phyloP scores from a whole-genome alignment of 257 asterid species.

The Penstemon barbatus region DNA sequence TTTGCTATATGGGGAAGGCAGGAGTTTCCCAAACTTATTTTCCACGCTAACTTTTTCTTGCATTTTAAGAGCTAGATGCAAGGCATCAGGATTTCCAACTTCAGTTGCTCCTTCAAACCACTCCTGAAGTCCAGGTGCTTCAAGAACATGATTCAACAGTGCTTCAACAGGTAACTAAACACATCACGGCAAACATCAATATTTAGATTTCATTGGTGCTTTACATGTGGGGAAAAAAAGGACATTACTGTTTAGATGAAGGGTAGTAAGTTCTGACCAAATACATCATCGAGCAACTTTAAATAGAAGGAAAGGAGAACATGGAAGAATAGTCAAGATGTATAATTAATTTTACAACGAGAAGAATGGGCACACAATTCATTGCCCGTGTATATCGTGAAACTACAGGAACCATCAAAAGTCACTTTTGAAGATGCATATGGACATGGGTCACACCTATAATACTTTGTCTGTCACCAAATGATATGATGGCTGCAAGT shows the following conservation, averaged over 20 bases:
- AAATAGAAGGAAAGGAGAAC: neutral
- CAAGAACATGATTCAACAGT: slow-evolving; percentile 60
- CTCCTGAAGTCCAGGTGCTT: slow-evolving; percentile 80
- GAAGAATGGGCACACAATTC: neutral
- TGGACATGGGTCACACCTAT: neutral
- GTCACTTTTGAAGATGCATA: neutral
- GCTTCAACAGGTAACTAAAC: slow-evolving; percentile 71
- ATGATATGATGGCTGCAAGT: neutral
- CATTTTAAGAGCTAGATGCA: slow-evolving; percentile 74
- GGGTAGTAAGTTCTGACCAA: slow-evolving; percentile 14
- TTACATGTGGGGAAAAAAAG: no score
- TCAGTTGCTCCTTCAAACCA: slow-evolving; percentile 80
- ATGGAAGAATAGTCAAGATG: slow-evolving; percentile 3
- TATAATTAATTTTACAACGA: neutral
- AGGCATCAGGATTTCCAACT: slow-evolving; percentile 89
- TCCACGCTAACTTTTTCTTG: slow-evolving; percentile 59
- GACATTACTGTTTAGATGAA: slow-evolving; percentile 29
- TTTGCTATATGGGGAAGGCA: slow-evolving; percentile 74
- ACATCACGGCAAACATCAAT: slow-evolving; percentile 28
- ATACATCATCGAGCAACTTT: slow-evolving; percentile 5
- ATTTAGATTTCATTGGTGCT: neutral
- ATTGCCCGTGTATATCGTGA: neutral
- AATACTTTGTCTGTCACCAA: neutral
- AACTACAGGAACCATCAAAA: neutral
- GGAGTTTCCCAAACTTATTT: slow-evolving; percentile 58